phyloP scores from a whole-genome alignment of 768 basidiomycete species.

The Fistulinella prunicolor region DNA sequence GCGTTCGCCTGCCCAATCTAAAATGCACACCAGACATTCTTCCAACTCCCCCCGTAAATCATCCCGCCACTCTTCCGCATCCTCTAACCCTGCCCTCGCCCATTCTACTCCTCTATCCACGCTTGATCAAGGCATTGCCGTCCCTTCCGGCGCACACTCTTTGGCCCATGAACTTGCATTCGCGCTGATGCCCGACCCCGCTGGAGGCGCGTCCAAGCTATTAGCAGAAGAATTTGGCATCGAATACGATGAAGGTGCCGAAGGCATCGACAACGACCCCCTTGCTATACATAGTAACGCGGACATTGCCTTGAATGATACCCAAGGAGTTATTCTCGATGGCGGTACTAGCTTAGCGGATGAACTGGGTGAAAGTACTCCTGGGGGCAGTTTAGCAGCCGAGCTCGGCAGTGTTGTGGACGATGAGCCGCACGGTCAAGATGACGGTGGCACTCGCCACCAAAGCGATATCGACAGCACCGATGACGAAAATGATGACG shows the following conservation, averaged over 20 bases:
- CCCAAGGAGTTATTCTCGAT: slow-evolving; percentile 28
- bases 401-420: slow-evolving; percentile 22
- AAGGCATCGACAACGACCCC: slow-evolving; percentile 57
- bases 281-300: slow-evolving; percentile 28
- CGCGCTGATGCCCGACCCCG: slow-evolving; percentile 86
- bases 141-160: slow-evolving; percentile 47
- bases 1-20: neutral
- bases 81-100: slow-evolving; percentile 16
- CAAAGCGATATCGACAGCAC: slow-evolving; percentile 8
- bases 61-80: slow-evolving; percentile 29
- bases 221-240: slow-evolving; percentile 88
- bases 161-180: slow-evolving; percentile 86
- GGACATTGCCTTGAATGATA: slow-evolving; percentile 27
- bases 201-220: slow-evolving; percentile 61
- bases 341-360: slow-evolving; percentile 41
- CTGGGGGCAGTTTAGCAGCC: slow-evolving; percentile 20
- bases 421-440: slow-evolving; percentile 14
- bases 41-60: slow-evolving; percentile 29
- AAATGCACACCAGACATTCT: slow-evolving; percentile 28
- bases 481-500: slow-evolving; percentile 31
- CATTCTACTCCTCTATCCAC: slow-evolving; percentile 31
- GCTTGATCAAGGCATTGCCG: slow-evolving; percentile 29
- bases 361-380: slow-evolving; percentile 32
- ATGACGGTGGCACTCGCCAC: slow-evolving; percentile 12
- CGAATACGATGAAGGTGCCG: slow-evolving; percentile 84